These are phyloP conservation scores for Megacollybia marginata DNA, from an alignment of 768 basidiomycete genomes.

Conservation along the genomic window DNA sequence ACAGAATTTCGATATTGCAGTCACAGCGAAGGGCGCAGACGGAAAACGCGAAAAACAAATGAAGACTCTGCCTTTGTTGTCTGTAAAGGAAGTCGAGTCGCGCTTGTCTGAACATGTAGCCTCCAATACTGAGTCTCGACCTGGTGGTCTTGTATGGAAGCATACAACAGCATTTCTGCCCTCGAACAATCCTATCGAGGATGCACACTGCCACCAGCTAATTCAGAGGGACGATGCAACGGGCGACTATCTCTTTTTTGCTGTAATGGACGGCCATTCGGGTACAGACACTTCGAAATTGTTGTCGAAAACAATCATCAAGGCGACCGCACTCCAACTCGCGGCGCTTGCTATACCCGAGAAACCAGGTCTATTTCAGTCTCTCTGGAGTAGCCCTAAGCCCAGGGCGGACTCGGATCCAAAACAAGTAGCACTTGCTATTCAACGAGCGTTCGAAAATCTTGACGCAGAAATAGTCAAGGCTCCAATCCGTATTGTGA, in stretches of 20 bases:
- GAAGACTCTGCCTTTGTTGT: conserved; percentile 47
- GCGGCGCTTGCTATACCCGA: conserved; percentile 12
- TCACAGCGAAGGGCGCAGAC: conserved; percentile 48
- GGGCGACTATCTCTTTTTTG: conserved; percentile 77
- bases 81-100: conserved; percentile 46
- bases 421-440: conserved; percentile 50
- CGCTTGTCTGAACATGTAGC: conserved; percentile 51
- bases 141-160: conserved; percentile 58
- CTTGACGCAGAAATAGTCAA: conserved; percentile 83
- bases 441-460: conserved; percentile 69
- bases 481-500: conserved; percentile 69
- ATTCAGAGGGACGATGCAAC: conserved; percentile 57
- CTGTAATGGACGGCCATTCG: conserved; percentile 88
- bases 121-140: conserved; percentile 36
- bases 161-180: conserved; percentile 74
- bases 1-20: conserved; percentile 52
- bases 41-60: conserved; percentile 46
- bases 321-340: conserved; percentile 75
- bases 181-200: conserved; percentile 90
- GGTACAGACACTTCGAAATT: conserved; percentile 80
- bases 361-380: background rate
- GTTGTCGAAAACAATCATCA: conserved; percentile 78
- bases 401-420: conserved; percentile 28
- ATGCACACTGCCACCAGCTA: conserved; percentile 69
- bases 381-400: background rate